Percentiles rank a stretch among this genome's conserved stretches.
These are phyloP conservation scores for Xylariaceae sp. DNA, from an alignment of 2,329 filamentous ascomycete species.

Conservation along the genomic window DNA sequence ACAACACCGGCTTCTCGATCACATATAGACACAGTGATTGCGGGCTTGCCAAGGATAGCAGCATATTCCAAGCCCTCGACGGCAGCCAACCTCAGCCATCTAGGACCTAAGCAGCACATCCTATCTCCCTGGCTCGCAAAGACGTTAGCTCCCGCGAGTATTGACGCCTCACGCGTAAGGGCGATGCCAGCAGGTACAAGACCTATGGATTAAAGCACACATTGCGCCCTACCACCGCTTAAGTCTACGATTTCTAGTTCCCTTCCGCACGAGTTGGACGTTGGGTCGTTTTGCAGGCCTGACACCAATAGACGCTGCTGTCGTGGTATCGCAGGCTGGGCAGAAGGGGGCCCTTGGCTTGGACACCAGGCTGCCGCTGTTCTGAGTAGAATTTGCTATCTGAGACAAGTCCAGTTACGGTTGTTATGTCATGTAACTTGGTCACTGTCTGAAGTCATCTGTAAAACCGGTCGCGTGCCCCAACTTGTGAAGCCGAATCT, in stretches of 20 bases:
- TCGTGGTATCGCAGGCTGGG: no score
- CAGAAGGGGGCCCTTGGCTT: no score
- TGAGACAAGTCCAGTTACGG: neutral
- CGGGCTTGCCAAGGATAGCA: slow-evolving; percentile 10
- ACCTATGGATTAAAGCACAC: slow-evolving; percentile 4
- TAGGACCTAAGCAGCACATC: slow-evolving; percentile 17
- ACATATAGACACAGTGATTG: slow-evolving; percentile 20
- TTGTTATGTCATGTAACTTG: neutral
- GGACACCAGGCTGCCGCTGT: no score
- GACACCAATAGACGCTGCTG: no score
- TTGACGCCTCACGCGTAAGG: slow-evolving; percentile 15
- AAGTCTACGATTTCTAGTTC: slow-evolving; percentile 17
- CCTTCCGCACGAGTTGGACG: slow-evolving; percentile 20
- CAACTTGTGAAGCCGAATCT: neutral
- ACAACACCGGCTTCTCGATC: slow-evolving; percentile 13
- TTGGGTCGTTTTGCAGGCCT: no score
- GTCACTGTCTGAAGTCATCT: neutral
- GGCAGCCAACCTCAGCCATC: slow-evolving; percentile 10
- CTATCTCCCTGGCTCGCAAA: slow-evolving; percentile 19
- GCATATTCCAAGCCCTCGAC: slow-evolving; percentile 9
- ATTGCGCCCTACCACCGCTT: slow-evolving; percentile 18
- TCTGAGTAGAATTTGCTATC: neutral
- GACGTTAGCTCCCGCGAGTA: slow-evolving; percentile 17
- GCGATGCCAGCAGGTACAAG: slow-evolving; percentile 17
- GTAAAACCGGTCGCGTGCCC: neutral